Conservation (phyloP, 108 stramenopile species). For the Chaetoceros muelleri region DNA sequence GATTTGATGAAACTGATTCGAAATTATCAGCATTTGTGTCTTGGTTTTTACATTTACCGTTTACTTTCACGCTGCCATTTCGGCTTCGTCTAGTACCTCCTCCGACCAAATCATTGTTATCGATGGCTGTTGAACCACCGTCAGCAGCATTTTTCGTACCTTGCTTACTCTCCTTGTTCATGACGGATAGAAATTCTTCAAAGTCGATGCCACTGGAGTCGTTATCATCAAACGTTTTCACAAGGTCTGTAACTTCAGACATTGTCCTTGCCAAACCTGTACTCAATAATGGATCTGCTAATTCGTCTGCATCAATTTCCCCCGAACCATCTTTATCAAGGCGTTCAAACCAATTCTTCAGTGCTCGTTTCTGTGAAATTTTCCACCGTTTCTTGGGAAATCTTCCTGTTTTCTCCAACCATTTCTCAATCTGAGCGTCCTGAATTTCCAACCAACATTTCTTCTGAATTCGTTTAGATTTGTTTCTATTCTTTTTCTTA, state of each 20-base stretch:
- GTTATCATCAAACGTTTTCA: slow-evolving; percentile 3
- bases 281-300: slow-evolving; percentile 9
- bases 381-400: slow-evolving; percentile 10
- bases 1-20: too few relatives aligned
- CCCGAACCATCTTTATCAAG: slow-evolving; percentile 8
- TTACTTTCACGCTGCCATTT: too few relatives aligned
- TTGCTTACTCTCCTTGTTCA: slow-evolving; percentile 1
- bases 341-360: slow-evolving; percentile 13
- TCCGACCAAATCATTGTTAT: too few relatives aligned
- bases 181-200: slow-evolving; percentile 10
- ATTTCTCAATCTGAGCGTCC: slow-evolving; percentile 8
- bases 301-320: slow-evolving; percentile 11
- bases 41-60: too few relatives aligned
- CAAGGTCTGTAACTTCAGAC: slow-evolving; percentile 4
- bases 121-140: too few relatives aligned
- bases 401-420: slow-evolving; percentile 4
- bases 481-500: too few relatives aligned
- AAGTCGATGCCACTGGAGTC: slow-evolving; percentile 8
- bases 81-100: too few relatives aligned
- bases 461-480: too few relatives aligned
- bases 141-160: neutral
- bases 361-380: slow-evolving; percentile 8
- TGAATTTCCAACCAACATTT: too few relatives aligned
- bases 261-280: slow-evolving; percentile 10
- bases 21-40: too few relatives aligned